Percentiles rank a stretch among this genome's conserved stretches.
Conservation (phyloP, 2,329 filamentous ascomycete species). For the Basipetospora sp. region DNA sequence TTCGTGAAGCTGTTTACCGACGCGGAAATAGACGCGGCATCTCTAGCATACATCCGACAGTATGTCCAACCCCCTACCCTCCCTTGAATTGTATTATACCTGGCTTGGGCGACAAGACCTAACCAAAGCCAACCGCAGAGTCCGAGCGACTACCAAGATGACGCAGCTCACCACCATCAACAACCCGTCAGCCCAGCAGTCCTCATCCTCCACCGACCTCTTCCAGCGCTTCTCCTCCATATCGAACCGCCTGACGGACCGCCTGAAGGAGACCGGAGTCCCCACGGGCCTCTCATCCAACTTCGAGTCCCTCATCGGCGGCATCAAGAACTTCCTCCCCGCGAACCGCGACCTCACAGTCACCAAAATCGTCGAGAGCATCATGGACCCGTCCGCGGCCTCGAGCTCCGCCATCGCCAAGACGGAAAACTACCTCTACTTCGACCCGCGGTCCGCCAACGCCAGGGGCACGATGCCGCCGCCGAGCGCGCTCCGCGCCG, state of each 20-base stretch:
- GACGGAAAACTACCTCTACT: slow-evolving; percentile 93
- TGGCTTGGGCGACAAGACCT: no score
- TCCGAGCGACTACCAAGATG: slow-evolving; percentile 91
- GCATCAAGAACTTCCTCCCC: slow-evolving; percentile 96
- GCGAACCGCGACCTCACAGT: slow-evolving; percentile 89
- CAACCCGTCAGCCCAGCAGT: slow-evolving; percentile 47
- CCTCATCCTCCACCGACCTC: slow-evolving; percentile 52
- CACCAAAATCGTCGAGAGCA: slow-evolving; percentile 93
- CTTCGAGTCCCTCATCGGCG: slow-evolving; percentile 84
- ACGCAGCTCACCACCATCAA: slow-evolving; percentile 92
- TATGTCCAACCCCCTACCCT: slow-evolving; percentile 31
- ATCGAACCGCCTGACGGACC: slow-evolving; percentile 80
- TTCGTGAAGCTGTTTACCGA: slow-evolving; percentile 72
- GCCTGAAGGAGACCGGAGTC: slow-evolving; percentile 78
- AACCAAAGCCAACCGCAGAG: slow-evolving; percentile 29
- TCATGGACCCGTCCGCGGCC: slow-evolving; percentile 89
- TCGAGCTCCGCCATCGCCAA: slow-evolving; percentile 87
- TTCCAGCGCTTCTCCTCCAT: slow-evolving; percentile 90
- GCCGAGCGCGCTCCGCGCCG: slow-evolving; percentile 44
- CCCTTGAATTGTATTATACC: no score
- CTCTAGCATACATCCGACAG: slow-evolving; percentile 76
- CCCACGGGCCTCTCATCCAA: slow-evolving; percentile 57
- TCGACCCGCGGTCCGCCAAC: slow-evolving; percentile 85
- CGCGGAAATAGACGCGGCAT: slow-evolving; percentile 60
- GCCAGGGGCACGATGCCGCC: slow-evolving; percentile 84